Conservation (phyloP, 768 basidiomycete species). For the Hypsizygus marmoreus region DNA sequence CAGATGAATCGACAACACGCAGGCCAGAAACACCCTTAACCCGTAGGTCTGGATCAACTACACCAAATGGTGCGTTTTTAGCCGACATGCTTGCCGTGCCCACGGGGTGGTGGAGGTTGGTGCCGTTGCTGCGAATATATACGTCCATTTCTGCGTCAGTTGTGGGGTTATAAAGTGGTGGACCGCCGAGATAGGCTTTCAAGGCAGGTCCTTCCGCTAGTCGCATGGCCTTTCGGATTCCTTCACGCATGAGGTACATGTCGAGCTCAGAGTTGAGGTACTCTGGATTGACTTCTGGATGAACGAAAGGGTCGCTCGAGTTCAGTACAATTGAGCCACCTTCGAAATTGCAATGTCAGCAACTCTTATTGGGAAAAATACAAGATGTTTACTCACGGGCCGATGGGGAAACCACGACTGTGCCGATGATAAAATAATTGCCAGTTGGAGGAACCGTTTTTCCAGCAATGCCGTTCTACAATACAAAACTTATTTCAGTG, state of each 20-base stretch:
- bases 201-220: slow-evolving; percentile 30
- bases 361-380: no score
- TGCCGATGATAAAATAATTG: slow-evolving; percentile 4
- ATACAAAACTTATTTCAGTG: no score
- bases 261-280: slow-evolving; percentile 23
- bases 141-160: slow-evolving; percentile 27
- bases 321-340: slow-evolving; percentile 30
- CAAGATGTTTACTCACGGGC: no score
- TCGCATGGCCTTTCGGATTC: slow-evolving; percentile 22
- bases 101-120: slow-evolving; percentile 27
- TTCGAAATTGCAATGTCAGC: no score
- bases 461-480: slow-evolving; percentile 7
- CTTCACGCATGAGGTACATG: slow-evolving; percentile 27
- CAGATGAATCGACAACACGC: slow-evolving; percentile 40
- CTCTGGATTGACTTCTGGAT: slow-evolving; percentile 29
- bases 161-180: slow-evolving; percentile 21
- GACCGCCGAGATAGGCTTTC: slow-evolving; percentile 26
- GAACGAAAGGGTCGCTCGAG: slow-evolving; percentile 24
- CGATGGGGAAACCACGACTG: slow-evolving; percentile 15
- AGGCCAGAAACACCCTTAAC: slow-evolving; percentile 35
- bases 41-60: slow-evolving; percentile 34
- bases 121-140: slow-evolving; percentile 21
- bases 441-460: slow-evolving; percentile 5
- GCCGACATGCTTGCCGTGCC: slow-evolving; percentile 34
- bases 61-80: slow-evolving; percentile 25